Conservation (phyloP, 2,329 filamentous ascomycete species). For the Scortechinia acanthostroma region DNA sequence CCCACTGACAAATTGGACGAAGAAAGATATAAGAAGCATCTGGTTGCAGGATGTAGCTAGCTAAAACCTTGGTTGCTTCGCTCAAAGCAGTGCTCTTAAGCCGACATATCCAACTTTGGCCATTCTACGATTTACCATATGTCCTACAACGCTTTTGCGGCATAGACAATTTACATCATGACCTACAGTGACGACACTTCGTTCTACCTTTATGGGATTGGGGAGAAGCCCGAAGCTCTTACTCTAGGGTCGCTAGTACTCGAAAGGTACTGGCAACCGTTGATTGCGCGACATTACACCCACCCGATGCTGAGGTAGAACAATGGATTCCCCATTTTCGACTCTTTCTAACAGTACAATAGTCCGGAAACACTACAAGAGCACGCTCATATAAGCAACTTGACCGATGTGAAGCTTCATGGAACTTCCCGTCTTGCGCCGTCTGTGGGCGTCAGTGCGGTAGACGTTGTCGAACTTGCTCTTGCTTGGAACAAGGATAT, state of each 20-base stretch:
- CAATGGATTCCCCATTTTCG: constrained; percentile 8
- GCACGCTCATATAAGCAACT: neutral
- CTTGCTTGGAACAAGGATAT: neutral
- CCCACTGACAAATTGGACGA: too few species aligned
- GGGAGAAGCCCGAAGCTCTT: constrained; percentile 13
- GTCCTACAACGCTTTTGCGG: too few species aligned
- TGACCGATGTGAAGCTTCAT: neutral
- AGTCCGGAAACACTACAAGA: neutral
- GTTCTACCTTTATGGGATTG: constrained; percentile 14
- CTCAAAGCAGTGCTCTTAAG: too few species aligned
- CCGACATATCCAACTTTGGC: too few species aligned
- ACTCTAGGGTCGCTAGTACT: constrained; percentile 13
- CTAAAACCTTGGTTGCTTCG: too few species aligned
- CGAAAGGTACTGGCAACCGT: constrained; percentile 15
- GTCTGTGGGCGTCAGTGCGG: neutral
- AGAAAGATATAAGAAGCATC: too few species aligned
- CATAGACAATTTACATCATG: too few species aligned
- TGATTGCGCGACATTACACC: constrained; percentile 14
- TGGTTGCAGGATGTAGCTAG: too few species aligned
- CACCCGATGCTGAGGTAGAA: constrained; percentile 11
- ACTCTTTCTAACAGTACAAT: neutral
- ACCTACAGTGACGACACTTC: constrained; percentile 11
- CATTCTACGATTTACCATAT: too few species aligned
- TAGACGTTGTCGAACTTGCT: neutral
- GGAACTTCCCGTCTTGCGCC: neutral